Conservation (phyloP, 768 basidiomycete genomes). For the Lactarius hengduanensis region DNA sequence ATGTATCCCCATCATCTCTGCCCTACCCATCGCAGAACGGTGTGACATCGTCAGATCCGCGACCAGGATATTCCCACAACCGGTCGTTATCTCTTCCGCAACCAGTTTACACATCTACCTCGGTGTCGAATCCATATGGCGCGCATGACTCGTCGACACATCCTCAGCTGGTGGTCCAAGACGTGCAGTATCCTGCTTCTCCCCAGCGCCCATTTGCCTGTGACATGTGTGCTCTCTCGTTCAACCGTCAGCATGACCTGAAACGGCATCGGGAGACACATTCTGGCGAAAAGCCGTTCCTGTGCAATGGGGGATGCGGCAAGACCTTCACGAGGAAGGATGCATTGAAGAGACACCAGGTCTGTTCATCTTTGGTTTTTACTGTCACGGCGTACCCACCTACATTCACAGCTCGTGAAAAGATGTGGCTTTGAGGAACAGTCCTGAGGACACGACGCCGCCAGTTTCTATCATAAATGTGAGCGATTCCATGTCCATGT, state of each 20-base stretch:
- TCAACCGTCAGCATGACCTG: constrained; percentile 83
- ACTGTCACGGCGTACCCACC: constrained; percentile 5
- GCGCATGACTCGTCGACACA: constrained; percentile 25
- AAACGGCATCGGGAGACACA: constrained; percentile 84
- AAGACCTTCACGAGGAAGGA: constrained; percentile 89
- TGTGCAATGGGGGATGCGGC: constrained; percentile 80
- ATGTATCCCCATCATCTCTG: constrained; percentile 8
- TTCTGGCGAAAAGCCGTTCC: constrained; percentile 80
- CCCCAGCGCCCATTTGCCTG: constrained; percentile 42
- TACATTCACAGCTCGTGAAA: constrained; percentile 60
- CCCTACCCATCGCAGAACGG: constrained; percentile 24
- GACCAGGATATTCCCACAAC: constrained; percentile 21
- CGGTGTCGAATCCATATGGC: constrained; percentile 18
- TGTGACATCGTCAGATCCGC: constrained; percentile 10
- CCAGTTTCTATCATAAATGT: constrained; percentile 19
- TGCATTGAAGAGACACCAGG: constrained; percentile 84
- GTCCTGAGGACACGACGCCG: constrained; percentile 25
- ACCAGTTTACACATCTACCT: neutral
- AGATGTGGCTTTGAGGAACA: constrained; percentile 71
- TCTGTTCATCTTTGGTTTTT: constrained; percentile 33
- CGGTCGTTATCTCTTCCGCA: constrained; percentile 26
- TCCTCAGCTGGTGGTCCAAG: constrained; percentile 29
- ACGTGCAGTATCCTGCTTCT: constrained; percentile 39
- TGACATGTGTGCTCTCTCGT: constrained; percentile 70
- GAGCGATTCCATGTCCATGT: neutral